Evolutionary conservation across 805 yeast species (phyloP).

Genomic region (Spencermartinsiella europaea): DNA sequence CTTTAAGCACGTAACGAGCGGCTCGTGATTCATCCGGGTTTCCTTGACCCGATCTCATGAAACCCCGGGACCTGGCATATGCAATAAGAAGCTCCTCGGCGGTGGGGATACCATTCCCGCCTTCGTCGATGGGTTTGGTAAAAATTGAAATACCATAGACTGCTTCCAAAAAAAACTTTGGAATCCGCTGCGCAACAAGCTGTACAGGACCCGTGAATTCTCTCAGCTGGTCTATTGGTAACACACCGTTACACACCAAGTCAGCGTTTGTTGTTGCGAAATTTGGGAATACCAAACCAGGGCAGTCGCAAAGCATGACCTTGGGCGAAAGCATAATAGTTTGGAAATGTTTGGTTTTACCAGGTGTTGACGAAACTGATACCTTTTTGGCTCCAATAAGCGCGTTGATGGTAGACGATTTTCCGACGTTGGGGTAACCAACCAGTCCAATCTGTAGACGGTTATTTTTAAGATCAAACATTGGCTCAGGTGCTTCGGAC

Average conservation of each 20-base stretch:
- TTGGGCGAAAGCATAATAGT: slow-evolving; percentile 80
- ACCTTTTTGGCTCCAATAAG: slow-evolving; percentile 94
- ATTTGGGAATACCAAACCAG: slow-evolving; percentile 97
- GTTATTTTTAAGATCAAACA: slow-evolving; percentile 40
- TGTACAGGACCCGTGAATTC: slow-evolving; percentile 87
- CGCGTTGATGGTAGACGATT: slow-evolving; percentile 97
- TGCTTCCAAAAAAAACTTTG: slow-evolving; percentile 84
- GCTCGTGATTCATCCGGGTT: slow-evolving; percentile 96
- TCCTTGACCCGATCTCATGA: slow-evolving; percentile 88
- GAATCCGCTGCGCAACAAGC: slow-evolving; percentile 80
- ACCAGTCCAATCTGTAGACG: slow-evolving; percentile 88
- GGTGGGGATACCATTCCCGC: slow-evolving; percentile 82
- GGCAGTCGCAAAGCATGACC: slow-evolving; percentile 93
- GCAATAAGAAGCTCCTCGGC: slow-evolving; percentile 85
- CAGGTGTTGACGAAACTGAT: slow-evolving; percentile 98
- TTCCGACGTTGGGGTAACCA: slow-evolving; percentile 96
- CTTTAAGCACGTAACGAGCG: slow-evolving; percentile 85
- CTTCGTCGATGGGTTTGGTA: slow-evolving; percentile 70
- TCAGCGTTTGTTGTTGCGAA: slow-evolving; percentile 96
- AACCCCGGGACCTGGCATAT: slow-evolving; percentile 95
- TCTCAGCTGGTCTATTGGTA: slow-evolving; percentile 94
- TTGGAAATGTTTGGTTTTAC: slow-evolving; percentile 98
- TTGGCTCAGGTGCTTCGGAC: slow-evolving; percentile 57
- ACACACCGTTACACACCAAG: slow-evolving; percentile 95
- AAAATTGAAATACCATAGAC: slow-evolving; percentile 88